Percentiles rank a stretch among this genome's conserved stretches.
Conservation (phyloP, 768 basidiomycete species). For the Podaxis sp. region DNA sequence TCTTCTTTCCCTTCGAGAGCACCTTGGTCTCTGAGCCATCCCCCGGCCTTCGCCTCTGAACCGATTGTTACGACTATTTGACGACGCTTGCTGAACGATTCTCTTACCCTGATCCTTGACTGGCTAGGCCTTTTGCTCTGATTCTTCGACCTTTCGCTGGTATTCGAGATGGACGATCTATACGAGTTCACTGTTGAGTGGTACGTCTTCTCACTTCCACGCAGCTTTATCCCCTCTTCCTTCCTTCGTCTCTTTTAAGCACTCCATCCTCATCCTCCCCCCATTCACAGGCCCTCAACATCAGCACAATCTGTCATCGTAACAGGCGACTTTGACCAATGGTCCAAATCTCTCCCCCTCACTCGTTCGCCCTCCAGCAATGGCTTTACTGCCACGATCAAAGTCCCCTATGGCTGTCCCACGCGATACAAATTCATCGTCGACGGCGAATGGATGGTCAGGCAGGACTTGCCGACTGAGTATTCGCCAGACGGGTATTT, state of each 20-base stretch:
- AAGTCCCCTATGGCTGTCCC: slow-evolving; percentile 62
- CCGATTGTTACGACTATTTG: not conserved
- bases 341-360: slow-evolving; percentile 17
- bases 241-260: not conserved
- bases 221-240: not conserved
- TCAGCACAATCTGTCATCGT: slow-evolving; percentile 60
- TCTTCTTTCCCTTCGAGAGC: not conserved
- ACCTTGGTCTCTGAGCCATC: not conserved
- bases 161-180: slow-evolving; percentile 32
- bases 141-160: slow-evolving; percentile 4
- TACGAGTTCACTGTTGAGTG: slow-evolving; percentile 56
- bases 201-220: slow-evolving; percentile 28
- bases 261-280: slow-evolving; percentile 17
- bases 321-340: slow-evolving; percentile 75
- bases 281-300: slow-evolving; percentile 52
- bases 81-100: not conserved
- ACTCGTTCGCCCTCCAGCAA: slow-evolving; percentile 25
- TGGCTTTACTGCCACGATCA: slow-evolving; percentile 55
- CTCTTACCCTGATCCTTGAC: not conserved
- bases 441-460: slow-evolving; percentile 65
- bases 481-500: slow-evolving; percentile 60
- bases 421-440: slow-evolving; percentile 80
- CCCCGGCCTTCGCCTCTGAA: not conserved
- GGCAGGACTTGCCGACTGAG: slow-evolving; percentile 58
- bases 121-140: not conserved